Evolutionary conservation across 192 early-diverging fungal genomes (phyloP), one percentile per base, ranked within the genome.

Genomic region (Rhizophagus clarus): DNA sequence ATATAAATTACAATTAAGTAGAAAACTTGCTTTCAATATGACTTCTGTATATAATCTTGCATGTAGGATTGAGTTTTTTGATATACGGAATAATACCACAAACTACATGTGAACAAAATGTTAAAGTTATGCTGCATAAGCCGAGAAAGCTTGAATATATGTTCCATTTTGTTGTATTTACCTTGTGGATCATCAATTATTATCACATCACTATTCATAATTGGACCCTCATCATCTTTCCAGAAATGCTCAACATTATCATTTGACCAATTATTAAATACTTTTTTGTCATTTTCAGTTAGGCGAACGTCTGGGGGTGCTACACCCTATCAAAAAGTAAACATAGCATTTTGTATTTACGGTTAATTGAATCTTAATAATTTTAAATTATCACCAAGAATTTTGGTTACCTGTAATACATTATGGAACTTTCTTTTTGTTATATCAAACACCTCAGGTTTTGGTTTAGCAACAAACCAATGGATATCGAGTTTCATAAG

Each of bases 391-490:
- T n/a, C n/a, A n/a, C 17, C 22, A 69, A 17, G 7, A 31, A 2
- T 12, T 40, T 69, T 4, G 37, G 0, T 2, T 70, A 70, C 71
- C 86, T 96, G 95, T 68, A 95, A 85, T 12, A 95, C 91, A 79
- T 96, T 96, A 84, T 96, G 95, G 82, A 96, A 95, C 82, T 95
- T 94, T 80, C 93, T 86, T 84, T 96, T 96, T 63, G 95, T 96
- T 60, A 95, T 94, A 81, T 94, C 91, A 86, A 95, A 96, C 6
- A 96, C 91, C 61, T 93, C 93, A 22, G 94, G 94, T 74, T 93
- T 94, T 60, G 95, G 95, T 76, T 93, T 92, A 77, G 91, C 88
- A 7, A 95, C 94, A 84, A 87, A 95, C 94, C 90, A 93, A 77
- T 90, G 89, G 61, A 86, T 89, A 81, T 94, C 88, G 20, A 96